Base-by-base conservation (phyloP, 192 early-diverging fungal genomes). In the Coemansia sp. region DNA sequence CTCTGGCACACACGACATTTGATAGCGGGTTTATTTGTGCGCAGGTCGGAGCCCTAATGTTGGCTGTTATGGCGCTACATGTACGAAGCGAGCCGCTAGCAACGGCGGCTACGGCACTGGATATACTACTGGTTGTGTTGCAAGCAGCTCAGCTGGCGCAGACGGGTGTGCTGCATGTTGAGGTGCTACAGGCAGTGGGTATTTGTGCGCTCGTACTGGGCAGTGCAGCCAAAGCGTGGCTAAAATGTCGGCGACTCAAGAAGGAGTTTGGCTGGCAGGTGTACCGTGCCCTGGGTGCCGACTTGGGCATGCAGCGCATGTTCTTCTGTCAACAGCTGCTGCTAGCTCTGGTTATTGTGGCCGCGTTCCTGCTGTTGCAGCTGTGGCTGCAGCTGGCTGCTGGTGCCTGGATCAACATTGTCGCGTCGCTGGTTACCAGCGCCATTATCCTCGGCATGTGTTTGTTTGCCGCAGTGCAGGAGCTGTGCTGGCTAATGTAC, bases 371-470 rank as follows among this genome's bases (percentile, higher is more conserved):
- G 47, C 72, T 84, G 50, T 4, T 83, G 7, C 68, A 71, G 36
- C 48, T 77, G 24, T 83, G 68, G 55, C 48, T 81, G 18, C 77
- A 74, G 68, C 86, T 83, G 56, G 72, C 85, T 84, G 15, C 71
- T 82, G 9, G 5, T 6, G 61, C 50, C 3, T 64, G 68, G 73
- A 50, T 61, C 34, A 63, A 58, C 23, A 57, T 61, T 37, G 47
- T 66, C 3, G 18, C 58, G 11, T 46, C 64, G 10, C 23, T 73
- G 2, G 23, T 58, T 44, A 24, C 61, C 46, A 58, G 49, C 21
- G 53, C 50, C 17, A 56, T 57, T 25, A 24, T 62, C 0, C 61
- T 81, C 11, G 54, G 62, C 34, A 24, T 73, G 61, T 59, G 59
- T 21, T 59, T 69, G 51, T 56, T 73, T 54, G 52, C 73, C 2